phyloP scores from a whole-genome alignment of 345 rosid species.

The Euclidium syriacum region DNA sequence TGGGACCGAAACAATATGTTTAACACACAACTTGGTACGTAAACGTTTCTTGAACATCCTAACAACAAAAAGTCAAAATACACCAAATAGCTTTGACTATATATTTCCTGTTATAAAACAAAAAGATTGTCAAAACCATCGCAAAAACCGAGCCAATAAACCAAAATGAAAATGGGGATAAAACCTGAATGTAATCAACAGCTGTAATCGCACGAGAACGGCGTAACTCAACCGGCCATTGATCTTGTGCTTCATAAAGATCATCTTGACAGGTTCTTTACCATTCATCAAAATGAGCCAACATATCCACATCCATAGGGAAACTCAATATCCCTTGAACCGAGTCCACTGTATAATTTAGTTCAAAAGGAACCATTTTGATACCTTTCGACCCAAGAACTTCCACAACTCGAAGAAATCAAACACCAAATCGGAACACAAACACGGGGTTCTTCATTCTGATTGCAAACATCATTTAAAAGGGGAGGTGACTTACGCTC shows the following conservation, averaged over 20 bases:
- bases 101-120: too few relatives aligned
- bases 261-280: constrained; percentile 62
- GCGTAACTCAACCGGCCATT: constrained; percentile 76
- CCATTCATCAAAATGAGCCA: constrained; percentile 91
- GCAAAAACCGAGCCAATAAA: neutral
- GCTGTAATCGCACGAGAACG: constrained; percentile 68
- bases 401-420: constrained; percentile 47
- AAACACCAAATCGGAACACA: neutral
- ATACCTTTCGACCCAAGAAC: constrained; percentile 74
- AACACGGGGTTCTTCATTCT: neutral
- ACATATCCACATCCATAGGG: constrained; percentile 80
- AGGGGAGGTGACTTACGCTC: constrained; percentile 44
- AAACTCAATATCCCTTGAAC: constrained; percentile 79
- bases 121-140: too few relatives aligned
- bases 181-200: constrained; percentile 73
- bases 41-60: neutral
- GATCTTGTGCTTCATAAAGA: constrained; percentile 83
- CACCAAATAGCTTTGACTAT: too few relatives aligned
- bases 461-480: neutral
- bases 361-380: constrained; percentile 69
- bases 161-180: neutral
- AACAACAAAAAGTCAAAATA: too few relatives aligned
- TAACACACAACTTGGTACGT: neutral
- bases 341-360: constrained; percentile 66
- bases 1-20: neutral